These are phyloP conservation scores for Candida patagonica DNA, from an alignment of 805 yeast species.

Conservation along the genomic window DNA sequence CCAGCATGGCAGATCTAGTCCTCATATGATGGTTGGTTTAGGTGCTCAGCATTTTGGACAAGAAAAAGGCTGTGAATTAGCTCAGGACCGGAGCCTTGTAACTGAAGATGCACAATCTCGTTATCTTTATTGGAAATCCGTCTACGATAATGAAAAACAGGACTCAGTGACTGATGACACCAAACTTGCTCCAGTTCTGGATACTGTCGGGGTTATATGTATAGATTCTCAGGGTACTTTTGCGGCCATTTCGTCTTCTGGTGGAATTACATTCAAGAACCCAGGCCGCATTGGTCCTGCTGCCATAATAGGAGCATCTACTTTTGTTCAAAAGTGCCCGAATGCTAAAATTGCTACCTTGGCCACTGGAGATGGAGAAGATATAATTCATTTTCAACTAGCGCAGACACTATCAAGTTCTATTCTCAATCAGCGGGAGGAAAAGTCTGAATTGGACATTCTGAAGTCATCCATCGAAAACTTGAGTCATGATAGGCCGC, in stretches of 20 bases:
- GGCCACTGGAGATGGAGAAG: constrained; percentile 35
- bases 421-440: background rate
- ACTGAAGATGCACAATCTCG: background rate
- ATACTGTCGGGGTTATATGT: constrained; percentile 34
- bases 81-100: background rate
- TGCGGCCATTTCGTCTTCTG: constrained; percentile 31
- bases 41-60: constrained; percentile 24
- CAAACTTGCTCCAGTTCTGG: constrained; percentile 16
- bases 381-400: constrained; percentile 25
- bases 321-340: constrained; percentile 12
- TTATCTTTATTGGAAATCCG: background rate
- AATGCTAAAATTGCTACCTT: constrained; percentile 19
- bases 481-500: background rate
- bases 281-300: constrained; percentile 37
- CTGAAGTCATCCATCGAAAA: background rate
- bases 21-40: constrained; percentile 25
- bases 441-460: background rate
- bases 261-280: constrained; percentile 30
- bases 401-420: constrained; percentile 14
- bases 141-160: background rate
- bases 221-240: constrained; percentile 18
- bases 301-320: constrained; percentile 32
- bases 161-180: background rate
- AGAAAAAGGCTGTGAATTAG: background rate
- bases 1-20: constrained; percentile 14